These are phyloP conservation scores for Ciborinia camelliae DNA, from an alignment of 2,329 filamentous ascomycete species.

Conservation along the genomic window DNA sequence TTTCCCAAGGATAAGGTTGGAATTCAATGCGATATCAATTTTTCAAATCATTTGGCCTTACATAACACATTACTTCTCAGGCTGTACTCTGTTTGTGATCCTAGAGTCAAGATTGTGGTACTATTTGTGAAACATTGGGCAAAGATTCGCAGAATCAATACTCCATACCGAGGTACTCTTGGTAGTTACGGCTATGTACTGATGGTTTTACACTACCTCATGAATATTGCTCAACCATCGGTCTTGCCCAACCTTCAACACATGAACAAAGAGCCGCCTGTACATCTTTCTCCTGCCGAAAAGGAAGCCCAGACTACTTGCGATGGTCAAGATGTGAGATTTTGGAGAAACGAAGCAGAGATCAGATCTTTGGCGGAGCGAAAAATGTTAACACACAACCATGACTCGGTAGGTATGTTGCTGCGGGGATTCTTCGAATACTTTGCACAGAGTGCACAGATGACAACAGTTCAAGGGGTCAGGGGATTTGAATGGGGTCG, in stretches of 20 bases:
- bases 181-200: conserved; percentile 89
- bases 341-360: conserved; percentile 72
- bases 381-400: conserved; percentile 63
- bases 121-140: conserved; percentile 91
- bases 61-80: conserved; percentile 81
- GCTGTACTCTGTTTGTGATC: conserved; percentile 77
- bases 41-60: conserved; percentile 76
- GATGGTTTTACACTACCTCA: conserved; percentile 87
- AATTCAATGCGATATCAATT: conserved; percentile 92
- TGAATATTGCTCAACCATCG: conserved; percentile 76
- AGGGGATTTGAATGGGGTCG: conserved; percentile 76
- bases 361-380: conserved; percentile 59
- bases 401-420: conserved; percentile 65
- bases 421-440: conserved; percentile 87
- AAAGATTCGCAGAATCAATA: conserved; percentile 80
- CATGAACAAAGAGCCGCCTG: conserved; percentile 46
- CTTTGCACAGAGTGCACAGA: conserved; percentile 61
- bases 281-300: conserved; percentile 43
- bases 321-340: conserved; percentile 68
- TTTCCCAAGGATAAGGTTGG: conserved; percentile 74
- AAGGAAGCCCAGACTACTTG: conserved; percentile 44
- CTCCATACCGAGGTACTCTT: conserved; percentile 78
- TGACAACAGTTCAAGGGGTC: conserved; percentile 47
- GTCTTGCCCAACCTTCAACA: conserved; percentile 81
- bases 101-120: conserved; percentile 72